Evolutionary conservation across 1,284 basidiomycete species (phyloP).

Genomic region (Gomphus bonarii): DNA sequence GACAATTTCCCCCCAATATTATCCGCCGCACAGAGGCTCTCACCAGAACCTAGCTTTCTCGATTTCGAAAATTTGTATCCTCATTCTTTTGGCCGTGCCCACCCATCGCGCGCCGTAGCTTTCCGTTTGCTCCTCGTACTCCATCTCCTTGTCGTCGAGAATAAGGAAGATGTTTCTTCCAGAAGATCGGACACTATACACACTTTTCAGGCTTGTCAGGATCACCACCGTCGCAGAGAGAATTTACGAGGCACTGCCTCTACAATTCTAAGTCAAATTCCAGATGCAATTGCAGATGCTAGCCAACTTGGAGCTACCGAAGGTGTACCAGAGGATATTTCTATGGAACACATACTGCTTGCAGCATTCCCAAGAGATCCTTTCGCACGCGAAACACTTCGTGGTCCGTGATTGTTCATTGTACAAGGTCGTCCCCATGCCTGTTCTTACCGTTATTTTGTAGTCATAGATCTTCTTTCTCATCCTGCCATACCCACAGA

Average conservation of each 20-base stretch:
- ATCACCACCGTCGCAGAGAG: not conserved
- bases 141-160: not conserved
- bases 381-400: not conserved
- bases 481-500: not conserved
- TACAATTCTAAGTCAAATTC: not conserved
- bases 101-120: not conserved
- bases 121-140: constrained; percentile 1
- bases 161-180: not conserved
- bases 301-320: not conserved
- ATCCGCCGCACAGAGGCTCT: not conserved
- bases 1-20: not conserved
- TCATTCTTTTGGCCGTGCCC: not conserved
- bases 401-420: not conserved
- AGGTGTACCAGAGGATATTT: not conserved
- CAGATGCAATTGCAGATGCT: not conserved
- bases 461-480: constrained; percentile 2
- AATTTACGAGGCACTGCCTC: not conserved
- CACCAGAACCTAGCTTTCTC: not conserved
- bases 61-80: not conserved
- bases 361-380: not conserved
- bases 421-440: not conserved
- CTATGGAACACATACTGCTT: not conserved
- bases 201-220: not conserved
- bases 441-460: not conserved
- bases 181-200: not conserved